These are phyloP conservation scores for Erigeron canadensis DNA, from an alignment of 129 eudicot species.

Conservation along the genomic window DNA sequence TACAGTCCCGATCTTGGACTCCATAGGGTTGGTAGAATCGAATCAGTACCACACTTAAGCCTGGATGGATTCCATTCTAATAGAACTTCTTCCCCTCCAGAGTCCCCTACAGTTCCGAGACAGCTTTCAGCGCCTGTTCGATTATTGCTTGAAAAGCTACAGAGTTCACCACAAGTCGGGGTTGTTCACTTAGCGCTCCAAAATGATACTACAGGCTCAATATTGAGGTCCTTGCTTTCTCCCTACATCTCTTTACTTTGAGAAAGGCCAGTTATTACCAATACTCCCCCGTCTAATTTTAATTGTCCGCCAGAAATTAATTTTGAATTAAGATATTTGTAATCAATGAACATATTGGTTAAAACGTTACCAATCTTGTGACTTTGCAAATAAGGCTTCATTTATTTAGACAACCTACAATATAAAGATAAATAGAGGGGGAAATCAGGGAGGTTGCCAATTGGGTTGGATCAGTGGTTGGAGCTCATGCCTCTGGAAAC, in stretches of 20 bases:
- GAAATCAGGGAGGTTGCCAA: too few species aligned
- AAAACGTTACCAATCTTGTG: too few species aligned
- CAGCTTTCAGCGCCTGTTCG: slow-evolving; percentile 67
- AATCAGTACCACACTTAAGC: slow-evolving; percentile 89
- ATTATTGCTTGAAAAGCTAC: slow-evolving; percentile 66
- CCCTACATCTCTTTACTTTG: slow-evolving; percentile 13
- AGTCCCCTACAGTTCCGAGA: slow-evolving; percentile 69
- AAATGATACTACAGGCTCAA: slow-evolving; percentile 76
- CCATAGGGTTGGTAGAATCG: slow-evolving; percentile 68
- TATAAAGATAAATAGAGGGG: too few species aligned
- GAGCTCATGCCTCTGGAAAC: too few species aligned
- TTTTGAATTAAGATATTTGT: too few species aligned
- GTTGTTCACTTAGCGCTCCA: slow-evolving; percentile 85
- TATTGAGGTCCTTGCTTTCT: slow-evolving; percentile 59
- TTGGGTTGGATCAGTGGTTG: too few species aligned
- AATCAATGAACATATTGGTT: too few species aligned
- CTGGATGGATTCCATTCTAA: slow-evolving; percentile 79
- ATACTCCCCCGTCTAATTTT: too few species aligned
- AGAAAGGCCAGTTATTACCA: background rate
- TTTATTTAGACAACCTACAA: too few species aligned
- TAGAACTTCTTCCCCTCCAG: slow-evolving; percentile 75
- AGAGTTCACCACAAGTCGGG: slow-evolving; percentile 88
- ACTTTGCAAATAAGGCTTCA: too few species aligned
- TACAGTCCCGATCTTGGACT: slow-evolving; percentile 82
- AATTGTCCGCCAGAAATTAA: too few species aligned